Percentiles rank a stretch among this genome's conserved stretches.
These are phyloP conservation scores for Combretum micranthum DNA, from an alignment of 345 rosid genomes.

Conservation along the genomic window DNA sequence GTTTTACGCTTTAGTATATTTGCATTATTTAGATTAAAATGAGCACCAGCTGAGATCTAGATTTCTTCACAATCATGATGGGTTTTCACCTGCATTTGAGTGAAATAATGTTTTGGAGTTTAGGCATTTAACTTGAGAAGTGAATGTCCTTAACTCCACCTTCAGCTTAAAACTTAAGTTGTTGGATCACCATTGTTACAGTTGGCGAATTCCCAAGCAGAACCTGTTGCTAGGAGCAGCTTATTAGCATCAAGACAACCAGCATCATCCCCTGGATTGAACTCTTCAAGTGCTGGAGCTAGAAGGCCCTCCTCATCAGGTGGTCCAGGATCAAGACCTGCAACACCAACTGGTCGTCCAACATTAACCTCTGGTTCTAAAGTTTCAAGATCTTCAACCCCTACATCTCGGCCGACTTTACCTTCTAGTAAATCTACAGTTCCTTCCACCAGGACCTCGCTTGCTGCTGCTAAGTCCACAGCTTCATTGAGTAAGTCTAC, in stretches of 20 bases:
- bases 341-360: slow-evolving; percentile 80
- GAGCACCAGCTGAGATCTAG: too few species aligned
- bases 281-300: slow-evolving; percentile 43
- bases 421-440: slow-evolving; percentile 42
- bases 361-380: slow-evolving; percentile 45
- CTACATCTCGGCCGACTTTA: slow-evolving; percentile 69
- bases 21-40: too few species aligned
- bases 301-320: slow-evolving; percentile 97
- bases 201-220: slow-evolving; percentile 70
- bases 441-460: slow-evolving; percentile 25
- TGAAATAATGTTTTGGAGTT: too few species aligned
- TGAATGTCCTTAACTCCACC: too few species aligned
- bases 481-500: slow-evolving; percentile 32
- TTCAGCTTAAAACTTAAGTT: not conserved
- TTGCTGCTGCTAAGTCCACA: slow-evolving; percentile 32
- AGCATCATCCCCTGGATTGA: slow-evolving; percentile 64
- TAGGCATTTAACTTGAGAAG: too few species aligned
- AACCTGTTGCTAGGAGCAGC: slow-evolving; percentile 51
- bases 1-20: too few species aligned
- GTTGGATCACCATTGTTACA: slow-evolving; percentile 24
- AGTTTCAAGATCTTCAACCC: slow-evolving; percentile 77
- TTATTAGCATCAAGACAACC: slow-evolving; percentile 49
- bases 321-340: slow-evolving; percentile 90
- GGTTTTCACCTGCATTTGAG: too few species aligned
- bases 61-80: too few species aligned